Base-by-base conservation (phyloP, 805 yeast species). In the Kluyveromyces wickerhamii region DNA sequence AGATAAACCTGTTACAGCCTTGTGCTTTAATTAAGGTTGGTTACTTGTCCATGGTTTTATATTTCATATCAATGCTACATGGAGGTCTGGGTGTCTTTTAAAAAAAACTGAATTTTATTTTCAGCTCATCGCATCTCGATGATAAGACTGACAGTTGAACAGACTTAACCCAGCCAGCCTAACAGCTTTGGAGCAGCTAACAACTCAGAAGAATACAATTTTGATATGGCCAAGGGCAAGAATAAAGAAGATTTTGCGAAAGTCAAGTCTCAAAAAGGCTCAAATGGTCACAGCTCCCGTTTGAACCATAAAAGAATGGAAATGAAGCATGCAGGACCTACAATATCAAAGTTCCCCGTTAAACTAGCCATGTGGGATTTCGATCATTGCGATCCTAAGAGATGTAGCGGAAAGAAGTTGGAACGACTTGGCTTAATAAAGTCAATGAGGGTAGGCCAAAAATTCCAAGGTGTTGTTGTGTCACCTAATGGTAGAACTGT, bases 301-400 rank as follows among this genome's bases (percentile, higher is more conserved):
- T 70, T 66, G 20, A 72, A 71, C 37, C 74, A 70, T 38, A 67
- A 63, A 33, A 65, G 56, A 12, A 53, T 49, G 42, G 68, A 64
- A 34, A 43, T 53, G 37, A 63, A 54, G 32, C 62, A 57, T 31
- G 44, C 44, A 16, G 48, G 42, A 3, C 37, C 31, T 8, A 18
- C 25, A 17, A 40, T 39, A 17, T 41, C 46, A 9, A 63, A 69
- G 33, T 83, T 85, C 51, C 95, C 94, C 1, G 79, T 81, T 21
- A 87, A 85, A 51, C 58, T 88, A 42, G 96, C 96, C 12, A 89
- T 89, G 98, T 89, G 98, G 96, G 98, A 92, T 57, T 92, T 92
- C 53, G 95, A 88, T 45, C 98, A 92, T 54, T 92, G 98, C 63
- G 98, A 92, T 60, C 98, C 98, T 1, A 92, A 92, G 54, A 71